Percentiles rank a stretch among this genome's conserved stretches.
phyloP scores from a whole-genome alignment of 2,329 filamentous ascomycete genomes.

The Penicillium sp. region DNA sequence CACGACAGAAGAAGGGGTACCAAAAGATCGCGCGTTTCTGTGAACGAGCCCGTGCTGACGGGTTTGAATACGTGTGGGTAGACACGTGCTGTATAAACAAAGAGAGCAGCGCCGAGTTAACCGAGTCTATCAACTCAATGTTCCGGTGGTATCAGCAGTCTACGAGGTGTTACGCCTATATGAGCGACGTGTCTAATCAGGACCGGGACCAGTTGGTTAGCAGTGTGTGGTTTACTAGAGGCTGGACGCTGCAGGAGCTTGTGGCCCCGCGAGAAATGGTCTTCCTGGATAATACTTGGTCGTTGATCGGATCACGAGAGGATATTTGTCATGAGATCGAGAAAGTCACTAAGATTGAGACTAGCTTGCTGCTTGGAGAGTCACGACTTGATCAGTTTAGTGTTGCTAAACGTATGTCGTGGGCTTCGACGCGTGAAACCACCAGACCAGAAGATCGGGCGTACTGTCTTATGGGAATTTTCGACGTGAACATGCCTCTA shows the following conservation, averaged over 20 bases:
- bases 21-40: background rate
- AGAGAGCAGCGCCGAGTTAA: slow-evolving; percentile 26
- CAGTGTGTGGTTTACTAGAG: background rate
- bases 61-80: slow-evolving; percentile 14
- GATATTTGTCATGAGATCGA: background rate
- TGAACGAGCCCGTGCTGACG: background rate
- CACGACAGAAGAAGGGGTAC: background rate
- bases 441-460: background rate
- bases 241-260: background rate
- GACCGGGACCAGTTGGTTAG: background rate
- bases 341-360: background rate
- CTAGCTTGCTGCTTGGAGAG: background rate
- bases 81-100: slow-evolving; percentile 33
- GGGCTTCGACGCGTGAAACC: background rate
- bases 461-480: background rate
- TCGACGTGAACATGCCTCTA: background rate
- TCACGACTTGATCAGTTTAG: background rate
- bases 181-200: background rate
- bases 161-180: background rate
- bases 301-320: background rate
- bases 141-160: slow-evolving; percentile 28
- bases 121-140: slow-evolving; percentile 22
- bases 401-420: background rate
- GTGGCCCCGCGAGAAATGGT: background rate
- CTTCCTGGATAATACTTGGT: background rate